phyloP scores from a whole-genome alignment of 2,329 filamentous ascomycete genomes.

The Pseudodiploospora longispora region DNA sequence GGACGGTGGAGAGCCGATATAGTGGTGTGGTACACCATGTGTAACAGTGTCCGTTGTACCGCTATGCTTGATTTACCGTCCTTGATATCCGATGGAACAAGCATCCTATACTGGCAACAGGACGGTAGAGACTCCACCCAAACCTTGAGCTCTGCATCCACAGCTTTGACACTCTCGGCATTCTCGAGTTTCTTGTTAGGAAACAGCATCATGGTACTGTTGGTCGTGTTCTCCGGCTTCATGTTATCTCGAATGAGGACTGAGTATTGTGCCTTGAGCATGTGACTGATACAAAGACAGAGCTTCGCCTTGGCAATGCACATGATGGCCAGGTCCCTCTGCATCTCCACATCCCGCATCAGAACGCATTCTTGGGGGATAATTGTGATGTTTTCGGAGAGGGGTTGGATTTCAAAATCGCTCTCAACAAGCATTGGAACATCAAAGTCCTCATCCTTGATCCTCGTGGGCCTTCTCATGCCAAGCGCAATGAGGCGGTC shows the following conservation, averaged over 20 bases:
- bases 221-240: conserved; percentile 67
- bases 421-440: conserved; percentile 79
- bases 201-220: conserved; percentile 78
- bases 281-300: conserved; percentile 80
- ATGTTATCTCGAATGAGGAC: conserved; percentile 79
- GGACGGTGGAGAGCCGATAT: conserved; percentile 85
- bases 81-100: conserved; percentile 47
- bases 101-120: conserved; percentile 59
- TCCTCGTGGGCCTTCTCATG: conserved; percentile 85
- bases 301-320: conserved; percentile 89
- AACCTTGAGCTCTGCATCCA: conserved; percentile 68
- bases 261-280: conserved; percentile 86
- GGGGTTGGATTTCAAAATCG: conserved; percentile 72
- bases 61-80: conserved; percentile 52
- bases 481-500: conserved; percentile 87
- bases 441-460: conserved; percentile 89
- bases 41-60: conserved; percentile 75
- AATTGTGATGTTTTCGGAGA: conserved; percentile 60
- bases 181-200: conserved; percentile 84
- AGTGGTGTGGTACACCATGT: conserved; percentile 91
- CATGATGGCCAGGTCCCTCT: conserved; percentile 73
- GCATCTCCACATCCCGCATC: conserved; percentile 62
- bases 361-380: conserved; percentile 64
- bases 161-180: conserved; percentile 66
- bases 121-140: conserved; percentile 69